A percentile compares a stretch with the other conserved stretches of the same genome.
These are phyloP conservation scores for Betula pendula DNA, from an alignment of 306 rosid genomes.

Conservation along the genomic window DNA sequence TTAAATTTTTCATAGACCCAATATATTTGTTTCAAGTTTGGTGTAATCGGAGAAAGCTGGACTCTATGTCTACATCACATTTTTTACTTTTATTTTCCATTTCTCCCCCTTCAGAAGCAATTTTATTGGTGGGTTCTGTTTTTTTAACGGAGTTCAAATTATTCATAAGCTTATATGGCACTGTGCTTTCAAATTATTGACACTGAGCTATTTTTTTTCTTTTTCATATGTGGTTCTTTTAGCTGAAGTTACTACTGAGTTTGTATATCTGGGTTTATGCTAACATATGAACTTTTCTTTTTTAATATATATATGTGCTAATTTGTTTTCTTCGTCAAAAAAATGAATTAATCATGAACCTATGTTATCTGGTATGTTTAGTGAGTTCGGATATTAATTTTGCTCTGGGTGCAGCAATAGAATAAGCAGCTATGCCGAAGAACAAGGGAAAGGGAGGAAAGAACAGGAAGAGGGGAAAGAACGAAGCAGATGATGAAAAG, in stretches of 20 bases:
- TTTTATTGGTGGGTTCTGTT: neutral
- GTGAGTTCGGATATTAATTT: neutral
- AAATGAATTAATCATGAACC: neutral
- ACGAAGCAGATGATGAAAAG: conserved; percentile 55
- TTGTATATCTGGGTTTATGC: neutral
- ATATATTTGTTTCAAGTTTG: neutral
- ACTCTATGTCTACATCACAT: neutral
- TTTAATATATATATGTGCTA: too few species aligned
- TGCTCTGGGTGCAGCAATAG: conserved; percentile 2
- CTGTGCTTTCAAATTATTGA: neutral
- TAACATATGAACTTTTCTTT: neutral
- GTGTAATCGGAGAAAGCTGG: neutral
- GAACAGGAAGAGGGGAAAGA: conserved; percentile 56
- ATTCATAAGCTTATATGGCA: neutral
- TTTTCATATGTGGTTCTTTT: too few species aligned
- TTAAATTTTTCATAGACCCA: neutral
- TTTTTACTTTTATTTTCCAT: neutral
- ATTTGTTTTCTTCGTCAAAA: neutral
- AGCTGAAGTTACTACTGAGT: neutral
- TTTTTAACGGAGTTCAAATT: neutral
- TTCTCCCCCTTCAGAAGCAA: neutral
- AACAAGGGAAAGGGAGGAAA: conserved; percentile 57
- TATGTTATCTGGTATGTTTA: neutral
- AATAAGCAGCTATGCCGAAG: conserved; percentile 42
- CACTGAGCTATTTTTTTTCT: too few species aligned